phyloP scores from a whole-genome alignment of 768 basidiomycete genomes.

The Leccinum variicolor region DNA sequence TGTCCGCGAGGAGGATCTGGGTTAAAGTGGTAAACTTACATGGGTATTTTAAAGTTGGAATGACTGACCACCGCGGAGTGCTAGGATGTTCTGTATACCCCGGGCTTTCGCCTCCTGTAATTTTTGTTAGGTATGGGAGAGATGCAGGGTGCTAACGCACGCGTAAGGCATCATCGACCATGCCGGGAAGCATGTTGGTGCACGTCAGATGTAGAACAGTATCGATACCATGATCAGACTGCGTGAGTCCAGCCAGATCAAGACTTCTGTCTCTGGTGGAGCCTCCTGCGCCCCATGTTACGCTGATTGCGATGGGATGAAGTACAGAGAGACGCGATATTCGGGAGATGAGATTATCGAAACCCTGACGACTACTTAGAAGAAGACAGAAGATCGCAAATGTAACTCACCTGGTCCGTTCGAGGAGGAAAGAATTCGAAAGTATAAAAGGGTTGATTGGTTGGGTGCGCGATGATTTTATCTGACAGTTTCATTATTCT shows the following conservation, averaged over 20 bases:
- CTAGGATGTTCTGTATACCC: constrained; percentile 87
- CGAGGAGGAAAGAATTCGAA: constrained; percentile 98
- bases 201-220: constrained; percentile 95
- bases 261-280: constrained; percentile 84
- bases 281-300: constrained; percentile 99
- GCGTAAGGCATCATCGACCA: constrained; percentile 80
- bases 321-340: constrained; percentile 78
- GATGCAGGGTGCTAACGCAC: constrained; percentile 40
- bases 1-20: constrained; percentile 90
- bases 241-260: constrained; percentile 78
- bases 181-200: constrained; percentile 91
- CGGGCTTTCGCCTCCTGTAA: constrained; percentile 71
- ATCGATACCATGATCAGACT: constrained; percentile 72
- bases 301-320: constrained; percentile 78
- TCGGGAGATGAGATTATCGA: constrained; percentile 86
- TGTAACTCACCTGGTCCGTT: constrained; percentile 68
- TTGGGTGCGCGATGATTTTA: constrained; percentile 49
- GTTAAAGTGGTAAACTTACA: background rate
- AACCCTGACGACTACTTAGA: constrained; percentile 52
- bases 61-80: constrained; percentile 80
- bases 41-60: background rate
- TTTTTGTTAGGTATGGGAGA: constrained; percentile 3
- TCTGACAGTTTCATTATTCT: constrained; percentile 67
- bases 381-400: background rate
- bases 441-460: constrained; percentile 73